Evolutionary conservation across 1,139 yeast species (phyloP), one percentile per base, ranked within the genome.

Genomic region (Taphrina flavorubra): DNA sequence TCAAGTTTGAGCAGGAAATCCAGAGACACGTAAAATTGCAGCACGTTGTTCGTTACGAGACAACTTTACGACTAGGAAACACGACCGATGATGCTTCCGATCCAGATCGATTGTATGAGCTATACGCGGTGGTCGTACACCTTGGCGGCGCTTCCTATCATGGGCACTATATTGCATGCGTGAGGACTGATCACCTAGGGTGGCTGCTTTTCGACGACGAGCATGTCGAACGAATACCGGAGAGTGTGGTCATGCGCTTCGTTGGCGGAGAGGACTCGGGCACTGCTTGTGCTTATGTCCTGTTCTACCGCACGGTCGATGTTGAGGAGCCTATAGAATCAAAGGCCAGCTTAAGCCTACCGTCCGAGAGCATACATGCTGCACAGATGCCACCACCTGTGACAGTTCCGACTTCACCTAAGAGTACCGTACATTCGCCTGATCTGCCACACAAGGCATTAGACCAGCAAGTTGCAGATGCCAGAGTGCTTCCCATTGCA

Each of bases 101-200:
- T 62, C 80, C 81, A 60, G 86, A 84, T 71, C 86, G 84, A 73
- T 82, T 88, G 39, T 94, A 92, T 75, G 97, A 92, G 74, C 80
- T 94, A 66, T 88, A 87, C 72, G 92, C 95, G 0, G 87, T 92
- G 56, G 95, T 94, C 31, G 92, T 94, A 25, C 99, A 94, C 76
- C 88, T 94, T 74, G 99, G 99, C 4, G 96, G 97, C 1, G 98
- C 98, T 0, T 97, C 98, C 0, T 92, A 92, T 81, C 97, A 92
- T 78, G 99, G 99, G 0, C 99, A 94, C 77, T 94, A 94, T 76
- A 92, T 94, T 14, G 85, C 97, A 0, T 81, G 94, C 10, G 89
- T 96, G 72, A 92, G 92, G 76, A 88, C 92, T 14, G 87, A 85
- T 69, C 83, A 85, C 25, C 86, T 87, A 53, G 90, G 97, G 0